Conservation (phyloP, 129 eudicot genomes). For the carrot (Daucus carota) region DNA sequence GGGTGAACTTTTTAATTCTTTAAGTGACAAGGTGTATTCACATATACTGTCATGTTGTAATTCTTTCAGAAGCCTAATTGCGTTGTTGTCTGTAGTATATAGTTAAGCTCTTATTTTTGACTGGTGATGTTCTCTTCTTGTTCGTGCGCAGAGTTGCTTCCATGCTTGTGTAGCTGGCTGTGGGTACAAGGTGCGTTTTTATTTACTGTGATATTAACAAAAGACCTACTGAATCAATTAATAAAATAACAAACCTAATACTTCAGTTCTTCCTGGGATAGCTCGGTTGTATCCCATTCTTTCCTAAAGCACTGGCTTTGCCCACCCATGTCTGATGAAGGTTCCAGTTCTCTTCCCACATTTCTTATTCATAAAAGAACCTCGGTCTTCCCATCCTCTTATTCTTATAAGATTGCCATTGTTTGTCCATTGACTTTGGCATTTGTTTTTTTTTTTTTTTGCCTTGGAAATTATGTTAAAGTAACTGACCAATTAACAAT, state of each 20-base stretch:
- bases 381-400: neutral
- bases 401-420: neutral
- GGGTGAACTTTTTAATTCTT: neutral
- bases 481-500: neutral
- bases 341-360: neutral
- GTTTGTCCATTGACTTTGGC: too few relatives aligned
- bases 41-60: too few relatives aligned
- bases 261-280: neutral
- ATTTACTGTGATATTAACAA: neutral
- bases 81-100: neutral
- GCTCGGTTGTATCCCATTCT: neutral
- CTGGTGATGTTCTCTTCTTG: neutral
- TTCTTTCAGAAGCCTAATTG: neutral
- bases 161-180: conserved; percentile 97
- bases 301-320: neutral
- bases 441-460: neutral
- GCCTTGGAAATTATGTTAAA: neutral
- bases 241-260: neutral
- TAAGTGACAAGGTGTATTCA: neutral
- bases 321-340: neutral
- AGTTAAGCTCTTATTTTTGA: neutral
- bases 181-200: conserved; percentile 74
- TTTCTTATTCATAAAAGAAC: neutral
- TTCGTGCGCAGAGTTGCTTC: conserved; percentile 65
- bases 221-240: neutral